phyloP scores from a whole-genome alignment of 768 basidiomycete species.

The Amyloporia xantha region DNA sequence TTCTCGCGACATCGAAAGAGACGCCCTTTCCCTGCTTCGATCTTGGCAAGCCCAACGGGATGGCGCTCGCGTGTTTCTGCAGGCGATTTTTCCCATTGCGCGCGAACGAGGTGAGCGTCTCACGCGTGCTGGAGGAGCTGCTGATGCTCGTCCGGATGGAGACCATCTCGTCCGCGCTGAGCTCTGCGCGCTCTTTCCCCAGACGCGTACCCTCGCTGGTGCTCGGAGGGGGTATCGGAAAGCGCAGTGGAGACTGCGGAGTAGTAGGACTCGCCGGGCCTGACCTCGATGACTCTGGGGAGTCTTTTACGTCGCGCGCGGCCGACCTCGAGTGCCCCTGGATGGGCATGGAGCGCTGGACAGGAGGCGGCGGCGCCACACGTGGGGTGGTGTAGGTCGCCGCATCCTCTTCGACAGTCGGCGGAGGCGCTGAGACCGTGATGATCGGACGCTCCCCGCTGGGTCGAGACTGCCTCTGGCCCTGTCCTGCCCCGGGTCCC shows the following conservation, averaged over 20 bases:
- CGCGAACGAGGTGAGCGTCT: not conserved
- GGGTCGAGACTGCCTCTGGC: too few relatives aligned
- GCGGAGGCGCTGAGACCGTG: conserved; percentile 22
- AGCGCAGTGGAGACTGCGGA: conserved; percentile 12
- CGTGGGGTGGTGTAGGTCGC: conserved; percentile 9
- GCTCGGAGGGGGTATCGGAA: conserved; percentile 15
- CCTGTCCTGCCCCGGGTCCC: too few relatives aligned
- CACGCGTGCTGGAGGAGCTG: not conserved
- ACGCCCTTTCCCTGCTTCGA: conserved; percentile 1
- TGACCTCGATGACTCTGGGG: conserved; percentile 7
- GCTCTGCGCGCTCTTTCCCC: not conserved
- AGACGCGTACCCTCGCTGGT: too few relatives aligned
- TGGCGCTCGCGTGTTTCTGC: not conserved
- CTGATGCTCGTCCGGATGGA: not conserved
- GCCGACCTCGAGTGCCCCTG: conserved; percentile 5
- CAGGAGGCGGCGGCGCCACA: conserved; percentile 7
- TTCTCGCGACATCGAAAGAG: too few relatives aligned
- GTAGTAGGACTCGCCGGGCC: conserved; percentile 5
- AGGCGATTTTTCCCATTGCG: not conserved
- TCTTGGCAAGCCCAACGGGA: conserved; percentile 2
- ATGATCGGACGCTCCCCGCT: conserved; percentile 17
- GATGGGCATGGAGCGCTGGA: conserved; percentile 1
- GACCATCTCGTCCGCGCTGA: not conserved
- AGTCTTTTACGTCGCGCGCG: not conserved
- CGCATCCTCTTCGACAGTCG: conserved; percentile 3